These are phyloP conservation scores for Carpinus viminea DNA, from an alignment of 306 rosid species.

Conservation along the genomic window DNA sequence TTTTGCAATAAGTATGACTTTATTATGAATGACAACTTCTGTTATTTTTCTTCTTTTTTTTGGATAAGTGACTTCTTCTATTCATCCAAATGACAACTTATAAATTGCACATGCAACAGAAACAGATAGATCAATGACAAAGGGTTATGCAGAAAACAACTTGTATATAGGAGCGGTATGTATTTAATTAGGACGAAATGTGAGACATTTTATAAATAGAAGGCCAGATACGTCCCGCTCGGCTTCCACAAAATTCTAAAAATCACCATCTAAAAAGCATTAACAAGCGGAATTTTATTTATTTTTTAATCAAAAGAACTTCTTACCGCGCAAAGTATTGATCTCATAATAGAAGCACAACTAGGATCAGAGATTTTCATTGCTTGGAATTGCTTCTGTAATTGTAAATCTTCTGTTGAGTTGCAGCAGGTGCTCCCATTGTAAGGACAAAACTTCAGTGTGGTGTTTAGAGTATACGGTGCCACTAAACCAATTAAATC, in stretches of 20 bases:
- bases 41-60: too few relatives aligned
- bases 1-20: neutral
- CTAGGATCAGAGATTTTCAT: conserved; percentile 67
- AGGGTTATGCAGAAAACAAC: neutral
- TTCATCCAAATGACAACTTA: neutral
- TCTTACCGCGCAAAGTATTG: conserved; percentile 85
- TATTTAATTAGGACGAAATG: neutral
- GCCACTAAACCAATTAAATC: conserved; percentile 51
- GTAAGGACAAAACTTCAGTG: conserved; percentile 74
- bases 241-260: too few relatives aligned
- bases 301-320: neutral
- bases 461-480: conserved; percentile 50
- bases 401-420: conserved; percentile 59
- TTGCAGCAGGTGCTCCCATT: conserved; percentile 87
- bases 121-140: neutral
- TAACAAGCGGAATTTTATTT: too few relatives aligned
- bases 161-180: neutral
- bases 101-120: neutral
- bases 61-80: too few relatives aligned
- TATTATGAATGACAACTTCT: neutral
- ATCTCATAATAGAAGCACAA: conserved; percentile 74
- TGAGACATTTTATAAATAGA: neutral
- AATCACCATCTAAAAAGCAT: too few relatives aligned
- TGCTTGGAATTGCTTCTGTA: conserved; percentile 60
- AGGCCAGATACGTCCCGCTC: neutral